These are phyloP conservation scores for Coemansia sp. DNA, from an alignment of 192 early-diverging fungal genomes.

Conservation along the genomic window DNA sequence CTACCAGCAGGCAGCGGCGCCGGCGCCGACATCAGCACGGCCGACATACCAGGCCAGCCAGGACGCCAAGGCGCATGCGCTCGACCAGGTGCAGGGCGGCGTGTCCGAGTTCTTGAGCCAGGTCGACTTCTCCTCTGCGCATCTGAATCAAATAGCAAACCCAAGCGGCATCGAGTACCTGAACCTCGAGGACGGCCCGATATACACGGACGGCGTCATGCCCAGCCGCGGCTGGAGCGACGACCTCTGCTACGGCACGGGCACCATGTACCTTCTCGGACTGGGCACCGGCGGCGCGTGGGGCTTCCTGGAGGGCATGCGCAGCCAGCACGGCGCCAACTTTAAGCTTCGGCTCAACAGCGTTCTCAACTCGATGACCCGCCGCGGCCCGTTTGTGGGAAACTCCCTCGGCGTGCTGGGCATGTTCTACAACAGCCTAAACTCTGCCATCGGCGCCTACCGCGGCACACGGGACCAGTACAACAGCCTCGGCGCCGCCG, in stretches of 20 bases:
- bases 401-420: constrained; percentile 78
- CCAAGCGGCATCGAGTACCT: constrained; percentile 48
- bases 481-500: constrained; percentile 68
- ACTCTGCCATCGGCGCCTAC: constrained; percentile 59
- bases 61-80: constrained; percentile 7
- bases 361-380: constrained; percentile 75
- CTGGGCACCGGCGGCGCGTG: constrained; percentile 67
- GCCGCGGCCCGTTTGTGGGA: constrained; percentile 79
- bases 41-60: background rate
- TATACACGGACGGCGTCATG: constrained; percentile 47
- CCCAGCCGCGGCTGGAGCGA: constrained; percentile 76
- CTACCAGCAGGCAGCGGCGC: constrained; percentile 15
- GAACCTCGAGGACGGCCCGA: constrained; percentile 44
- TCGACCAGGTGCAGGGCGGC: constrained; percentile 38
- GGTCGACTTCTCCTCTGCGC: constrained; percentile 40
- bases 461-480: constrained; percentile 63
- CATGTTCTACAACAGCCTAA: constrained; percentile 79
- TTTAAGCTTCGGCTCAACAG: constrained; percentile 79
- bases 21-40: background rate
- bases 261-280: constrained; percentile 72
- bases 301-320: constrained; percentile 74
- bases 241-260: constrained; percentile 82
- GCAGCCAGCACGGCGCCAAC: constrained; percentile 54
- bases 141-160: constrained; percentile 29
- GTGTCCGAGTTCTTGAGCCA: constrained; percentile 46